Evolutionary conservation across 2,329 filamentous ascomycete genomes (phyloP), one percentile per base, ranked within the genome.

Genomic region (Meredithiella fracta): DNA sequence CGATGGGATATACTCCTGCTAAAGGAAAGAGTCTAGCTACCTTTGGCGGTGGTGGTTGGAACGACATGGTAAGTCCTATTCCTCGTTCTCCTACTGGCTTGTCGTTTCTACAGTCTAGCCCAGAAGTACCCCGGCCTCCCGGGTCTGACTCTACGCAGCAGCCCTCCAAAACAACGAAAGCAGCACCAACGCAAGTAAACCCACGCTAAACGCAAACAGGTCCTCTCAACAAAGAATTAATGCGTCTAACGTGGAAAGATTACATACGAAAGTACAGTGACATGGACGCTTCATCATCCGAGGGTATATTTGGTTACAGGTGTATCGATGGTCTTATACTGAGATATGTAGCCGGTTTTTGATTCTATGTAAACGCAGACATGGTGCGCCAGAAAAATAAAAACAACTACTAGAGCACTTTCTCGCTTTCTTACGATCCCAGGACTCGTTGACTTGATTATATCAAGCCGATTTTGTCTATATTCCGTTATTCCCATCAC

Each of bases 31-130:
- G 87, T 66, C 70, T 77, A 59, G 83, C 79, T 53, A 73, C 77
- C 58, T 89, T 88, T 68, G 85, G 82, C 20, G 87, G 87, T 38
- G 86, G 87, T 31, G 82, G 80, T 17, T 95, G 89, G 88, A 75
- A 79, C 62, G 82, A 92, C 65, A 81, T 95, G 86, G 85, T 89
- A 66, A 67, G 73, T 54, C 22, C 23, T 25, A 25, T 44, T 34
- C 20, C 42, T 42, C 38, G 26, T 15, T n/a, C 37, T 25, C 6
- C 20, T 23, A n/a, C 15, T 26, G 20, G 17, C 31, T 25, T 22
- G 11, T 22, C 15, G 8, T 26, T 17, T n/a, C 40, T 17, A 15
- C 15, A 22, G 20, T n/a, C 40, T n/a, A n/a, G 40, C 11, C n/a
- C 20, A 44, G 37, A n/a, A 38, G 11, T 38, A 1, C n/a, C 37